Evolutionary conservation across 1,284 basidiomycete species (phyloP).

Genomic region (Coniferiporia sulphurascens): DNA sequence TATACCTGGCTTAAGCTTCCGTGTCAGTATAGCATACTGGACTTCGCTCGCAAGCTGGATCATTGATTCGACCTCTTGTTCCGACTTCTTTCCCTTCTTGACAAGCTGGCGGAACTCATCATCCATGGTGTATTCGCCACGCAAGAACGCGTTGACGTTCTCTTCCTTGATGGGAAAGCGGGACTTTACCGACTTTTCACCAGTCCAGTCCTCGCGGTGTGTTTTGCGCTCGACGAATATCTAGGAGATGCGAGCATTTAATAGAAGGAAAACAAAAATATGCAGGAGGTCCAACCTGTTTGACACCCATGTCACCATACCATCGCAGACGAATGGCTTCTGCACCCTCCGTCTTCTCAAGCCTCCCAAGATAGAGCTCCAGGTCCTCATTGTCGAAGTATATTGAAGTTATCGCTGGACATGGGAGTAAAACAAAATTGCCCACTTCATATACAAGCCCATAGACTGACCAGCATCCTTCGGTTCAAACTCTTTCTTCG

Average conservation of each 20-base stretch:
- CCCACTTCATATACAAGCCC: background rate
- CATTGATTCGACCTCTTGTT: slow-evolving; percentile 92
- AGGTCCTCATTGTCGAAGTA: slow-evolving; percentile 96
- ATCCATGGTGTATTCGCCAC: slow-evolving; percentile 91
- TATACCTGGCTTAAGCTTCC: slow-evolving; percentile 77
- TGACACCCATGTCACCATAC: slow-evolving; percentile 92
- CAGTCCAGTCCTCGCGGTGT: slow-evolving; percentile 98
- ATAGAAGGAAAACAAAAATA: background rate
- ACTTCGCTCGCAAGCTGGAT: slow-evolving; percentile 96
- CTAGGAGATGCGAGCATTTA: slow-evolving; percentile 32
- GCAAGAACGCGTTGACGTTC: slow-evolving; percentile 88
- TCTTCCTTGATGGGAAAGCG: slow-evolving; percentile 97
- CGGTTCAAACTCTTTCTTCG: slow-evolving; percentile 89
- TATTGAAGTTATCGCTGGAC: slow-evolving; percentile 76
- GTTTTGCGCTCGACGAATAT: slow-evolving; percentile 99
- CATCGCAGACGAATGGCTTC: slow-evolving; percentile 95
- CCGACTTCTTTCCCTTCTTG: slow-evolving; percentile 91
- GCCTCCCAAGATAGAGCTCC: slow-evolving; percentile 94
- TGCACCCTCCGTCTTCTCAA: slow-evolving; percentile 98
- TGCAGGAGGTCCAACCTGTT: slow-evolving; percentile 48
- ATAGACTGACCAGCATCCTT: slow-evolving; percentile 73
- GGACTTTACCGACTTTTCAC: slow-evolving; percentile 98
- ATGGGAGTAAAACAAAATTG: background rate
- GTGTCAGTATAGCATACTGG: slow-evolving; percentile 87
- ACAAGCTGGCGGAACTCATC: slow-evolving; percentile 88